These are phyloP conservation scores for Talaromyces sp. DNA, from an alignment of 2,329 filamentous ascomycete genomes.

Conservation along the genomic window DNA sequence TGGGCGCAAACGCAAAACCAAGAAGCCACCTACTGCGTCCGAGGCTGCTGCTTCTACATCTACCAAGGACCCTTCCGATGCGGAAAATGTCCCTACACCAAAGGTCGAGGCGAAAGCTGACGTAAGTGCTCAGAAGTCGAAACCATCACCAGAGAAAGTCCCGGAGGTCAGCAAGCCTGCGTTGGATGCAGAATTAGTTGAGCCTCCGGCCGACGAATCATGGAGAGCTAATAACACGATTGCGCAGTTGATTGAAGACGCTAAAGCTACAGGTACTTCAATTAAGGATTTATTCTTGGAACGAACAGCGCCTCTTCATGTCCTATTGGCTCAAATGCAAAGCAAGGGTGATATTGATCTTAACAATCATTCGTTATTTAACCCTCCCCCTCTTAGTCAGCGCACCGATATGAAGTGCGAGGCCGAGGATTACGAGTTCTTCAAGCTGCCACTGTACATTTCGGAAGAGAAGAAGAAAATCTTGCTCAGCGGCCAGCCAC, in stretches of 20 bases:
- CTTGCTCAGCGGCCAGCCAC: slow-evolving; percentile 40
- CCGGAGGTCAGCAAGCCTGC: slow-evolving; percentile 23
- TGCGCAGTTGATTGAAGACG: slow-evolving; percentile 39
- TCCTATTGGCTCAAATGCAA: slow-evolving; percentile 39
- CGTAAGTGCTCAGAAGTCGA: slow-evolving; percentile 23
- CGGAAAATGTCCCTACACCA: slow-evolving; percentile 20
- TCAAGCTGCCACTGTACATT: slow-evolving; percentile 40
- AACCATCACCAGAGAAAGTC: slow-evolving; percentile 25
- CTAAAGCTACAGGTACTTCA: slow-evolving; percentile 32
- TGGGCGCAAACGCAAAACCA: slow-evolving; percentile 60
- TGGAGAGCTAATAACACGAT: slow-evolving; percentile 42
- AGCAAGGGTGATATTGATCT: slow-evolving; percentile 36
- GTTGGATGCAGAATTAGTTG: slow-evolving; percentile 18
- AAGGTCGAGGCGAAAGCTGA: slow-evolving; percentile 27
- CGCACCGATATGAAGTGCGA: slow-evolving; percentile 43
- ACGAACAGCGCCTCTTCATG: slow-evolving; percentile 37
- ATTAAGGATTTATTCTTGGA: slow-evolving; percentile 43
- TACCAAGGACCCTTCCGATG: neutral
- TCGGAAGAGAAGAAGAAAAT: slow-evolving; percentile 43
- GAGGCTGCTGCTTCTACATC: slow-evolving; percentile 20
- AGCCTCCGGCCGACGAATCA: slow-evolving; percentile 27
- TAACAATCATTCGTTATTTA: slow-evolving; percentile 40
- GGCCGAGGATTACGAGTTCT: slow-evolving; percentile 38
- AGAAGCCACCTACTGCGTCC: slow-evolving; percentile 39
- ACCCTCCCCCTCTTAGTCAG: slow-evolving; percentile 40